phyloP scores from a whole-genome alignment of 345 rosid genomes.

The Punica granatum region DNA sequence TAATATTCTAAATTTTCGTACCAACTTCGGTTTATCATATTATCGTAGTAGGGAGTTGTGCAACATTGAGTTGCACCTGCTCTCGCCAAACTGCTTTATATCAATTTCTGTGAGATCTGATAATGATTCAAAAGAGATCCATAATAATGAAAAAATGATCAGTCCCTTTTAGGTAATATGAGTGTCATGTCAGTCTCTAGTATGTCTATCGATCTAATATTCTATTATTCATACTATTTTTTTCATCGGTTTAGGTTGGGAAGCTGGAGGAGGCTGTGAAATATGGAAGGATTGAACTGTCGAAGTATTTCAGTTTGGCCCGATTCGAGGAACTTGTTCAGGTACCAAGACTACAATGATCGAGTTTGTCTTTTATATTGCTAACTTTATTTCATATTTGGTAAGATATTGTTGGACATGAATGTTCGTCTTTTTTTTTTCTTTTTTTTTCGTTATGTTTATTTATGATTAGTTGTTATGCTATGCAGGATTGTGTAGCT shows the following conservation, averaged over 20 bases:
- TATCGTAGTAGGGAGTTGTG: background rate
- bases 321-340: slow-evolving; percentile 53
- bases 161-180: background rate
- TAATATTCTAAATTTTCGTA: background rate
- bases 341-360: slow-evolving; percentile 28
- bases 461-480: background rate
- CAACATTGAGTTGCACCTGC: background rate
- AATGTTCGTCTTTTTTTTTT: background rate
- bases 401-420: background rate
- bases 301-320: slow-evolving; percentile 50
- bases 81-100: background rate
- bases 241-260: slow-evolving; percentile 40
- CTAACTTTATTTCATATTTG: background rate
- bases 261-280: slow-evolving; percentile 69
- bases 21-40: background rate
- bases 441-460: background rate
- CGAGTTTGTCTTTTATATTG: background rate
- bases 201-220: background rate
- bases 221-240: background rate
- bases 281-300: slow-evolving; percentile 68
- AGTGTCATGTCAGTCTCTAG: background rate
- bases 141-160: background rate
- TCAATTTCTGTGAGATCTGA: background rate
- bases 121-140: background rate
- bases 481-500: slow-evolving; percentile 69